phyloP scores from a whole-genome alignment of 257 asterid genomes.

The Knoxia roxburghii region DNA sequence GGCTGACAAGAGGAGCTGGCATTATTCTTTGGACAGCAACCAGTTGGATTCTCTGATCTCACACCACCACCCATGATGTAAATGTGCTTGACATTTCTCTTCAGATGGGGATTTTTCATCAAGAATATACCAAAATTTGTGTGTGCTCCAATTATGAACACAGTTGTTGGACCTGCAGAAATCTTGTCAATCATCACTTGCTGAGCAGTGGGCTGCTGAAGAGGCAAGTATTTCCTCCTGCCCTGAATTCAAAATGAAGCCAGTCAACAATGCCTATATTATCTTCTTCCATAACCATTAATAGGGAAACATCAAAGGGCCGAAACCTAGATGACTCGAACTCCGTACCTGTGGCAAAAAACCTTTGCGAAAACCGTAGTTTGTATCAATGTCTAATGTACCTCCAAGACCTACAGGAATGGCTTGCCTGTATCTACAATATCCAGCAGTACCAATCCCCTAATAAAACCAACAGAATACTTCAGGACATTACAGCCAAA shows the following conservation, averaged over 20 bases:
- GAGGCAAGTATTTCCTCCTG: conserved; percentile 56
- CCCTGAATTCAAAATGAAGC: conserved; percentile 43
- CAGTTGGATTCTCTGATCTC: conserved; percentile 60
- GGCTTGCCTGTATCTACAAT: conserved; percentile 81
- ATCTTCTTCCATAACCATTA: not conserved
- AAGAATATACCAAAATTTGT: conserved; percentile 70
- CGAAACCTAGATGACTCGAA: no score
- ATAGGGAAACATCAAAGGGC: not conserved
- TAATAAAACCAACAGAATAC: conserved; percentile 14
- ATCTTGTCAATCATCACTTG: conserved; percentile 60
- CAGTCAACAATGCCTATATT: conserved; percentile 3
- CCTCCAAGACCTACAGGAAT: conserved; percentile 74
- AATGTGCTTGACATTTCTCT: conserved; percentile 59
- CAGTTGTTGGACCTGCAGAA: conserved; percentile 63
- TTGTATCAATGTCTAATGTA: conserved; percentile 61
- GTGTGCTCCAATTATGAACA: conserved; percentile 46
- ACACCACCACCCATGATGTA: conserved; percentile 89
- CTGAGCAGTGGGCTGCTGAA: conserved; percentile 72
- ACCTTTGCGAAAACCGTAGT: conserved; percentile 61
- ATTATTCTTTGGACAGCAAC: conserved; percentile 59
- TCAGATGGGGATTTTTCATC: conserved; percentile 67
- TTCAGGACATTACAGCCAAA: not conserved
- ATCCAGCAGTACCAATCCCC: conserved; percentile 70
- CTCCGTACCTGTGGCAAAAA: conserved; percentile 73
- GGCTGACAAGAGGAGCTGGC: conserved; percentile 49